Base-by-base conservation (phyloP, 1,139 yeast genomes). In the Geotrichum reessii region DNA sequence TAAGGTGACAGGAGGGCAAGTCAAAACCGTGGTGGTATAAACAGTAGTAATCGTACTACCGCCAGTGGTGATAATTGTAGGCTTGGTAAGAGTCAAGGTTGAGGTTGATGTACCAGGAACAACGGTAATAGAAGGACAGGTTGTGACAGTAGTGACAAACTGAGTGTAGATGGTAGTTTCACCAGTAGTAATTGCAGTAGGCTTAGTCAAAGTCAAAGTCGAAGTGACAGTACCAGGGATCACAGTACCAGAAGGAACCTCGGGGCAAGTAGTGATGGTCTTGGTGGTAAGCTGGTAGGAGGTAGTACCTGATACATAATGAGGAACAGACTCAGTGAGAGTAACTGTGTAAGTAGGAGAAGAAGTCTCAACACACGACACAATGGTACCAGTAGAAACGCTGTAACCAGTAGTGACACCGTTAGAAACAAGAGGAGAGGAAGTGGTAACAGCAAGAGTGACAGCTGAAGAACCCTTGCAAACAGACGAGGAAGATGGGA, bases 211-310 rank as follows among this genome's bases (percentile, higher is more conserved):
- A 12, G 50, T 40, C 22, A 31, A 22, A 21, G 57, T 54, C 9
- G 22, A 19, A 19, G 53, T 49, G 12, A n/a, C 24, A 17, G 53
- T n/a, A 28, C 37, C 50, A 44, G 58, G 47, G 17, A 24, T 48
- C 14, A 50, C 51, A 21, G 54, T 46, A 21, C 21, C 31, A 14
- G 61, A 27, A n/a, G n/a, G n/a, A n/a, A n/a, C n/a, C n/a, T n/a
- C n/a, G 19, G 58, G 50, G n/a, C 47, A 50, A 25, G 57, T 60
- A 9, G 61, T 50, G 28, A 56, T 22, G 22, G 60, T 46, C n/a
- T n/a, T n/a, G 27, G 42, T 31, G 21, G 53, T 49, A 17, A 22
- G 8, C 22, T 47, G 21, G 40, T 58, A 48, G 33, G 53, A 48
- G 42, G 57, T 54, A 25, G 49, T 48, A 9, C 57, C 53, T n/a